Evolutionary conservation across 2,329 filamentous ascomycete genomes (phyloP), one percentile per base, ranked within the genome.

Genomic region (Xylaria sp.): DNA sequence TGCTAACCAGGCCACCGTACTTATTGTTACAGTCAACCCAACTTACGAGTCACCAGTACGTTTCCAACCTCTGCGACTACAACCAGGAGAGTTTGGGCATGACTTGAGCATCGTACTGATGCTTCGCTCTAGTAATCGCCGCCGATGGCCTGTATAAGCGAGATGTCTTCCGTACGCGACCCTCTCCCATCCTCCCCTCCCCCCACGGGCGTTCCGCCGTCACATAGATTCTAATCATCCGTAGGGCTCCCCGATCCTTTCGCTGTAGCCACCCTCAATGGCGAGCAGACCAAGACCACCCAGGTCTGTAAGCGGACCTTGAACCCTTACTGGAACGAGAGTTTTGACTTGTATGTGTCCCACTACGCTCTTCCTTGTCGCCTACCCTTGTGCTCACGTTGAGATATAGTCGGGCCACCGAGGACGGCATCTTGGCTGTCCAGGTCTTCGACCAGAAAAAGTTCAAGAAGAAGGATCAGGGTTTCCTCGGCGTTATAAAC

Each of bases 391-490:
- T 73, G 74, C 76, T 73, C 73, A 75, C 63, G 66, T 68, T 51
- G 56, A 62, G 25, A 44, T 76, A 67, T 80, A 98, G 96, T 85
- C 89, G 89, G 80, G 95, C 94, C 69, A 96, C 91, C 70, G 96
- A 99, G 80, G 95, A 97, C 78, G 97, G 94, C 81, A 98, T 99
- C 78, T 87, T 99, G 57, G 96, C 96, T 8, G 94, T 99, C 56
- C 96, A 99, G 80, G 97, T 99, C 65, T 99, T 99, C 80, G 96
- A 99, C 82, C 96, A 99, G 83, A 98, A 98, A 86, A 99, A 99
- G 84, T 99, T 99, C 85, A 99, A 99, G 87, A 99, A 99, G 89
- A 99, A 98, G 94, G 96, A 99, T 76, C 96, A 99, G 81, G 96
- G 96, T 9, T 99, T 99, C 79, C 87, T 99, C 7, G 96, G 96